phyloP scores from a whole-genome alignment of 2,329 filamentous ascomycete genomes.

The Trichoderma polysporum region DNA sequence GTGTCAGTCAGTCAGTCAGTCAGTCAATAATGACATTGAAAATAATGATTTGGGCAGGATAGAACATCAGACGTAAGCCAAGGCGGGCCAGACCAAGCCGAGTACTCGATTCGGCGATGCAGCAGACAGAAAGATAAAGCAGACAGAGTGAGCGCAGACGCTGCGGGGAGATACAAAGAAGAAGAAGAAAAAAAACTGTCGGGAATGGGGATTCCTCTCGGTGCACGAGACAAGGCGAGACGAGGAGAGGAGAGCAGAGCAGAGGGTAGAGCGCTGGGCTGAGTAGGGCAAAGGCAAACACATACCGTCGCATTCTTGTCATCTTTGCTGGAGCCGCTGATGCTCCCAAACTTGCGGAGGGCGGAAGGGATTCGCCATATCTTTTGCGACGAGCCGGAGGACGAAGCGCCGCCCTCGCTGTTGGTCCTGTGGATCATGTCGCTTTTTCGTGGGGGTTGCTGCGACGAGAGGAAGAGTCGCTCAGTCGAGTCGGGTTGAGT shows the following conservation, averaged over 20 bases:
- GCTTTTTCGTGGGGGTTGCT: neutral
- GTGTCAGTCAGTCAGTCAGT: neutral
- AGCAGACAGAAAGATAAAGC: neutral
- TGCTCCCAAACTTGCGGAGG: slow-evolving; percentile 26
- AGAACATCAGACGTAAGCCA: neutral
- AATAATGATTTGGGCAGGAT: neutral
- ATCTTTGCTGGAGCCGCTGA: slow-evolving; percentile 26
- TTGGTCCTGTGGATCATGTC: slow-evolving; percentile 34
- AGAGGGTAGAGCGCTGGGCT: neutral
- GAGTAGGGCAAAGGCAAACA: neutral
- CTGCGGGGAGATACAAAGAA: neutral
- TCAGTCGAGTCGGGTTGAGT: neutral
- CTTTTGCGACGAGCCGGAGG: slow-evolving; percentile 22
- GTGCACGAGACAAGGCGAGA: no score
- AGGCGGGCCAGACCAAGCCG: neutral
- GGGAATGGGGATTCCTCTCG: no score
- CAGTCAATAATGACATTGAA: neutral
- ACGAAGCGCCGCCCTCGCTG: slow-evolving; percentile 30
- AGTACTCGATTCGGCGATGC: neutral
- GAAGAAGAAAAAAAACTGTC: neutral
- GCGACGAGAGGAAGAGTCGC: neutral
- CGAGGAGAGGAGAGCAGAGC: no score
- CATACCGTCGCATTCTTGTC: slow-evolving; percentile 24
- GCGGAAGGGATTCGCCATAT: slow-evolving; percentile 28
- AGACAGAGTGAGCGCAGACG: neutral